These are phyloP conservation scores for Dichomitus squalens DNA, from an alignment of 1,284 basidiomycete genomes.

Conservation along the genomic window DNA sequence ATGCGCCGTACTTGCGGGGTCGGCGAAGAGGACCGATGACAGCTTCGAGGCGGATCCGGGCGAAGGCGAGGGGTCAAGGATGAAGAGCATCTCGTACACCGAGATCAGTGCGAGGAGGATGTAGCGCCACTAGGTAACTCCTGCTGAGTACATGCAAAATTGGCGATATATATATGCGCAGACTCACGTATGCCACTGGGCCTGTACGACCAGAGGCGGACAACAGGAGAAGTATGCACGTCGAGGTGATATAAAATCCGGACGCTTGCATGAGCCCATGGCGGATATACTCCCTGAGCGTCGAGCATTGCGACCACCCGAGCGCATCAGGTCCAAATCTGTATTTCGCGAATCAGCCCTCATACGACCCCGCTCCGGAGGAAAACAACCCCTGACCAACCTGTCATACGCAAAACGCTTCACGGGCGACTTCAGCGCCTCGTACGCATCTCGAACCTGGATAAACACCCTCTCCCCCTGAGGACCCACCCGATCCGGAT, in stretches of 20 bases:
- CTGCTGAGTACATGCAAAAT: neutral
- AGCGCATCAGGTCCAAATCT: constrained; percentile 80
- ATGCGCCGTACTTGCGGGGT: constrained; percentile 26
- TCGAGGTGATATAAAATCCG: constrained; percentile 75
- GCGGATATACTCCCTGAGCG: constrained; percentile 70
- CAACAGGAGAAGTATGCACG: constrained; percentile 61
- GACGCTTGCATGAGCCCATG: constrained; percentile 66
- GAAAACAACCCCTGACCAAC: constrained; percentile 41
- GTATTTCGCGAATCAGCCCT: constrained; percentile 11
- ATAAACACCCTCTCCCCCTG: constrained; percentile 74
- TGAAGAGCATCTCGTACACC: constrained; percentile 61
- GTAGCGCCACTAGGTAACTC: constrained; percentile 72
- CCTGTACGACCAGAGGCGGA: constrained; percentile 63
- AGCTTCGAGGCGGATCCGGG: constrained; percentile 16
- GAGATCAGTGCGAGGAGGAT: constrained; percentile 63
- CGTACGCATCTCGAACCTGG: constrained; percentile 73
- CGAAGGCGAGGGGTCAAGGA: constrained; percentile 58
- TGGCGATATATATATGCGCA: constrained; percentile 7
- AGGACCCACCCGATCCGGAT: constrained; percentile 78
- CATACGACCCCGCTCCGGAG: neutral
- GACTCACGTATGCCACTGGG: constrained; percentile 68
- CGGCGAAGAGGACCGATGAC: constrained; percentile 30
- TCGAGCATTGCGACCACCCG: constrained; percentile 67
- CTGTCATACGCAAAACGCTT: constrained; percentile 87
- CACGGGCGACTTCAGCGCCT: constrained; percentile 77